phyloP scores from a whole-genome alignment of 192 early-diverging fungal species.

The Umbelopsis isabellina region DNA sequence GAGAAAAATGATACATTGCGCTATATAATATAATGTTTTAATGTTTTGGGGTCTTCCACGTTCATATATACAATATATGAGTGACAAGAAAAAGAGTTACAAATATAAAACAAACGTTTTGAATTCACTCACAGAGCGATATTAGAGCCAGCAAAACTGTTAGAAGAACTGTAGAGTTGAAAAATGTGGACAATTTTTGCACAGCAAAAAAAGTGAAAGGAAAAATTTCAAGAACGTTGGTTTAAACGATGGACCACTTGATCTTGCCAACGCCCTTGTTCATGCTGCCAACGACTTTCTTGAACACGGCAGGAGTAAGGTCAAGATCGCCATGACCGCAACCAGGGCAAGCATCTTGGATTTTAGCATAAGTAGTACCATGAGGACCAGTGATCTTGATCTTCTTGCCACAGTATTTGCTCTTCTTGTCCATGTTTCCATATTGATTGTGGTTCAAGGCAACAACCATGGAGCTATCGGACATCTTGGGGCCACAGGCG shows the following conservation, averaged over 20 bases:
- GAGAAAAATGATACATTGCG: too few species aligned
- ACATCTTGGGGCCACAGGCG: slow-evolving; percentile 20
- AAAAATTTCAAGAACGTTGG: neutral
- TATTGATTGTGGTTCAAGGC: slow-evolving; percentile 39
- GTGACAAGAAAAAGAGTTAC: too few species aligned
- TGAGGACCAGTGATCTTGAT: slow-evolving; percentile 36
- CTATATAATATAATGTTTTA: too few species aligned
- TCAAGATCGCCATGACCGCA: slow-evolving; percentile 57
- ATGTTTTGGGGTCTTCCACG: too few species aligned
- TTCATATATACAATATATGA: too few species aligned
- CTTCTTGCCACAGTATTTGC: slow-evolving; percentile 37
- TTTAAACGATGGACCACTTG: slow-evolving; percentile 48
- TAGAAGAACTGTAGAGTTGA: neutral
- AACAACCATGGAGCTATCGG: slow-evolving; percentile 30
- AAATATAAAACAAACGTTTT: neutral
- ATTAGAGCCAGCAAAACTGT: slow-evolving; percentile 8
- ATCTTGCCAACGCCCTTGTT: slow-evolving; percentile 53
- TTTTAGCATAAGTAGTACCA: slow-evolving; percentile 51
- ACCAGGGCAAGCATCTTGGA: slow-evolving; percentile 56
- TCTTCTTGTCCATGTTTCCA: slow-evolving; percentile 30
- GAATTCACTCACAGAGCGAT: slow-evolving; percentile 14
- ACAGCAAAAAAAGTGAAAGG: neutral
- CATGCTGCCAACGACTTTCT: slow-evolving; percentile 51
- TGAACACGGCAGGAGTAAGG: slow-evolving; percentile 54
- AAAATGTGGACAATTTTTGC: neutral